Evolutionary conservation across 176 grass and related monocot species (phyloP), one percentile per base, ranked within the genome.

Genomic region (Poa pratensis): DNA sequence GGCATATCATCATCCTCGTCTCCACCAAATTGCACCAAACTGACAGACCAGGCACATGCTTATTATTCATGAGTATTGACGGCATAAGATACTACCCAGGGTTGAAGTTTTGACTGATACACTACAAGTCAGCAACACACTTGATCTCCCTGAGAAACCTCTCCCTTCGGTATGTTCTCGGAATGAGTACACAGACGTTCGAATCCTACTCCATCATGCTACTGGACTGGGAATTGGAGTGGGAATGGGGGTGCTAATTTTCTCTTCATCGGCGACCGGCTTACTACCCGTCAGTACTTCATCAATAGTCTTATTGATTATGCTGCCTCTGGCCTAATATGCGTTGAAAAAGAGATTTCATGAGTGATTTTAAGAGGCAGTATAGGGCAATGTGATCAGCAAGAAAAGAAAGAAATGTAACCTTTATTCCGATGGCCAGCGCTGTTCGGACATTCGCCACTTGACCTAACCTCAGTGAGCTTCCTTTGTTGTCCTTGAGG

Each of bases 381-480:
- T 59, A 68, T 7, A 75, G 6, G 1, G 9, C 17, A 67, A n/a
- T 24, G 10, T 0, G 26, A 66, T 35, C 65, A 73, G 28, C 17
- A 53, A 86, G 5, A 86, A 37, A 78, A 73, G 20, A 83, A 83
- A 69, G n/a, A 26, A 79, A 83, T 15, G 19, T 23, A 2, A 94
- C 92, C 92, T 97, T 97, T 89, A 97, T 84, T 61, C 93, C 93
- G 65, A 98, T 90, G 22, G 96, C 96, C 9, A 95, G 86, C 13
- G 96, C 91, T 43, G 96, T 94, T 81, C 82, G 89, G 60, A 95
- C 48, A 62, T 93, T 94, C 55, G 89, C 87, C 67, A 98, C 75
- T 65, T 95, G 82, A 62, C 96, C 96, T 81, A 98, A 85, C 77
- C 91, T 98, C 70, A 98, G 49, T 26, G 96, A 95, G 79, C 93